Conservation (phyloP, 2,329 filamentous ascomycete genomes). For the Pseudocercospora eumusae region DNA sequence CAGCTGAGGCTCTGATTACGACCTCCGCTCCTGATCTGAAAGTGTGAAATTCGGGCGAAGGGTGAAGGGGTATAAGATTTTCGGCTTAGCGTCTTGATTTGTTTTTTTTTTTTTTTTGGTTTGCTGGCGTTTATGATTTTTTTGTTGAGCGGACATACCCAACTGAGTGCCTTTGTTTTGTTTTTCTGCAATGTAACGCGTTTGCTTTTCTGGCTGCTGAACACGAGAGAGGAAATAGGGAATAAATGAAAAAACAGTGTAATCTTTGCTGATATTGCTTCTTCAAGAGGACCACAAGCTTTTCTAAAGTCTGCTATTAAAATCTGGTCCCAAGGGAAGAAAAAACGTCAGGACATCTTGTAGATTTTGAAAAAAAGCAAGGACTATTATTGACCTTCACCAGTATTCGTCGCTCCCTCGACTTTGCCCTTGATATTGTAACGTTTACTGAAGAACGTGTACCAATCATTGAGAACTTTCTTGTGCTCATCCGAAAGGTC, state of each 20-base stretch:
- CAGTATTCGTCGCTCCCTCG: conserved; percentile 39
- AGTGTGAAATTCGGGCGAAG: neutral
- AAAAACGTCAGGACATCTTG: neutral
- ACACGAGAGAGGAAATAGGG: neutral
- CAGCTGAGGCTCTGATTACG: conserved; percentile 25
- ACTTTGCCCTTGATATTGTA: conserved; percentile 80
- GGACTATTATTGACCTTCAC: conserved; percentile 16
- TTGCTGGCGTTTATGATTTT: conserved; percentile 15
- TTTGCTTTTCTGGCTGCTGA: neutral
- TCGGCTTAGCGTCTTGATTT: conserved; percentile 12
- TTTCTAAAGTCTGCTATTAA: neutral
- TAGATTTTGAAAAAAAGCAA: neutral
- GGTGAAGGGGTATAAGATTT: neutral
- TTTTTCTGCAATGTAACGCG: conserved; percentile 12
- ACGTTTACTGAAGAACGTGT: conserved; percentile 92
- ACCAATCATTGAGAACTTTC: conserved; percentile 84
- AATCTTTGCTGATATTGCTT: neutral
- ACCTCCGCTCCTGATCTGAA: neutral
- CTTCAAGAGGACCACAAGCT: too few species aligned
- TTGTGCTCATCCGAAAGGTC: conserved; percentile 84
- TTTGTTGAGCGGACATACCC: conserved; percentile 33
- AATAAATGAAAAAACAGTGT: neutral
- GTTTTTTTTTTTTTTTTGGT: neutral
- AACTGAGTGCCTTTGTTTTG: conserved; percentile 34
- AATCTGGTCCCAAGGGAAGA: neutral